Base-by-base conservation (phyloP, 805 yeast species). In the Pichia ethanolica region DNA sequence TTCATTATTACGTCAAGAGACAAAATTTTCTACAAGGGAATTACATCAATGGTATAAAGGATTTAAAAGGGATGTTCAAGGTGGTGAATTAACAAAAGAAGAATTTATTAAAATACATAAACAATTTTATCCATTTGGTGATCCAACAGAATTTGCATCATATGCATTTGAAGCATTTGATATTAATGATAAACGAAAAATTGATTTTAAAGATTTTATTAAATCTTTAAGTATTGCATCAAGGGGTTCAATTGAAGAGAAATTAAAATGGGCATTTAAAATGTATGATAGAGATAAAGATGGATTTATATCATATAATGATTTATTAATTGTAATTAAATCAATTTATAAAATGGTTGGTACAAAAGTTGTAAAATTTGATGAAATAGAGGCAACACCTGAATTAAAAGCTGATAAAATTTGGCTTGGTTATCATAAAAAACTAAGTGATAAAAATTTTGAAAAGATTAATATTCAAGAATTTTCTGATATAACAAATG, bases 21-120 rank as follows among this genome's bases (percentile, higher is more conserved):
- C 99, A 0, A 85, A 89, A 60, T 93, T 93, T 62, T 96, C 91
- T 62, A 81, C 90, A 47, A 76, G 96, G 55, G 99, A 93, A 64
- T 77, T 93, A 41, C 98, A 93, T 66, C 99, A 91, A 63, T 93
- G 99, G 99, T 91, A 91, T 64, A 91, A 91, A 64, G 98, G 98
- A 3, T 93, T 93, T 59, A 72, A 85, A 39, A 77, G 97, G 62
- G 99, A 93, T 65, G 91, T 97, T 64, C 97, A 97, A 1, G 74
- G 81, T 35, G 98, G 98, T 1, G 90, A 84, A 63, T 72, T 93
- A 30, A 80, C 89, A 3, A 85, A 83, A 60, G 87, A 84, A 44
- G 98, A 93, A 62, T 89, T 93, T 65, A 81, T 85, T 56, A 88
- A 87, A 66, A 90, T 93, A 20, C 95, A 90, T 71, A 88, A 88